phyloP scores from a whole-genome alignment of 805 yeast species.

The Cyberlindnera maclurae region DNA sequence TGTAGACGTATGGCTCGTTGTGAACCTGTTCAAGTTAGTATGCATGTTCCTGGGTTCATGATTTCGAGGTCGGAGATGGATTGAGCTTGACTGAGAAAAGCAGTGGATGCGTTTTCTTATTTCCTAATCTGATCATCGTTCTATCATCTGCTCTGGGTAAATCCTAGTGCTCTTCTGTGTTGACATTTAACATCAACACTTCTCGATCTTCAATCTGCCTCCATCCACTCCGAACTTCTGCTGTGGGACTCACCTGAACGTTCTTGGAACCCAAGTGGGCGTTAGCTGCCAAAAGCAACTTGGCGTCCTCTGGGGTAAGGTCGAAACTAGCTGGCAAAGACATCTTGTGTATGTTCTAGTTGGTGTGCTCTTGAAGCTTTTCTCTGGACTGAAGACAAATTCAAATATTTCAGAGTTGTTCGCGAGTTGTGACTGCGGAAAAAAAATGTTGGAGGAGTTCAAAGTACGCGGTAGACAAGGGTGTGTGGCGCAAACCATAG shows the following conservation, averaged over 20 bases:
- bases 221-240: not conserved
- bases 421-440: constrained; percentile 12
- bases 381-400: constrained; percentile 8
- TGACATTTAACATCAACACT: too few relatives aligned
- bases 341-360: constrained; percentile 34
- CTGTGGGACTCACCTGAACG: constrained; percentile 77
- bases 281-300: constrained; percentile 98
- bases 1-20: constrained; percentile 94
- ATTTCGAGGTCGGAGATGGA: too few relatives aligned
- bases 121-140: too few relatives aligned
- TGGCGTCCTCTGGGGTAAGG: constrained; percentile 97
- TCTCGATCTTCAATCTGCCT: too few relatives aligned
- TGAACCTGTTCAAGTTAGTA: constrained; percentile 52
- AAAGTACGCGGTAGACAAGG: not conserved
- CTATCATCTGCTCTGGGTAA: too few relatives aligned
- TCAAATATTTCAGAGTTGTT: constrained; percentile 19
- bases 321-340: constrained; percentile 84
- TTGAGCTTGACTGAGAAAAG: too few relatives aligned
- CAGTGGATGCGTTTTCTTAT: too few relatives aligned
- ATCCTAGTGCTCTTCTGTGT: too few relatives aligned
- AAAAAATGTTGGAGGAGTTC: constrained; percentile 3
- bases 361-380: constrained; percentile 5
- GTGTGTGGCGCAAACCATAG: not conserved
- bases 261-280: constrained; percentile 99
- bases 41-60: not conserved